Evolutionary conservation across 768 basidiomycete species (phyloP).

Genomic region (Tephrocybe sp.): DNA sequence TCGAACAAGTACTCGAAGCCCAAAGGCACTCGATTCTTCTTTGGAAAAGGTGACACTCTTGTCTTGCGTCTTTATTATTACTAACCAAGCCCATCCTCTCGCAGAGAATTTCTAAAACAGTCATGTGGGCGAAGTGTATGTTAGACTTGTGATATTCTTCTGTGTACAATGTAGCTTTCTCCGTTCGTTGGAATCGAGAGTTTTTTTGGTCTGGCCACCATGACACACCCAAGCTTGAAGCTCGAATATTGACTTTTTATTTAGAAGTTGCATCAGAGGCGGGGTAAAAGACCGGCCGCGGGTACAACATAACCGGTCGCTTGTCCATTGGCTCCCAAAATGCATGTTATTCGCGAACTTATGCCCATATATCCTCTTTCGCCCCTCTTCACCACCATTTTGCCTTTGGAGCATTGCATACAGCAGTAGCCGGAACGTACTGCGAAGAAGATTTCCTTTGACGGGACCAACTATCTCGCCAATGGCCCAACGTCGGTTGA

Average conservation of each 20-base stretch:
- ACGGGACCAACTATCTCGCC: constrained; percentile 1
- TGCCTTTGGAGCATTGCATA: not conserved
- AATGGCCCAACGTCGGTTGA: constrained; percentile 48
- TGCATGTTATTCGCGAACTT: constrained; percentile 16
- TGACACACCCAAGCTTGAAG: constrained; percentile 1
- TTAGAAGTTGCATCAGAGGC: too few species aligned
- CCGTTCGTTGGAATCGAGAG: not conserved
- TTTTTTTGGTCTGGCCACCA: constrained; percentile 6
- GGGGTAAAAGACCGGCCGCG: not conserved
- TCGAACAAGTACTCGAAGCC: constrained; percentile 85
- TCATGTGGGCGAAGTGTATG: not conserved
- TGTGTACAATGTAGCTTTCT: constrained; percentile 7
- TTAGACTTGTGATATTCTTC: not conserved
- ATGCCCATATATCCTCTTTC: constrained; percentile 11
- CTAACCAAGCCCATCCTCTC: not conserved
- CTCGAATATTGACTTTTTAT: not conserved
- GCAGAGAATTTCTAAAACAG: constrained; percentile 36
- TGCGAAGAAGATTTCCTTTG: too few species aligned
- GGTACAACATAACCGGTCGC: constrained; percentile 6
- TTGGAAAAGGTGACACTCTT: constrained; percentile 70
- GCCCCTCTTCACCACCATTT: not conserved
- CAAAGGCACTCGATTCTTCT: constrained; percentile 83
- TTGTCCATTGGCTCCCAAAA: constrained; percentile 3
- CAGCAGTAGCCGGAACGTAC: not conserved
- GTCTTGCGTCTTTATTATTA: not conserved